Conservation (phyloP, 768 basidiomycete species). For the Tricholomella constricta region DNA sequence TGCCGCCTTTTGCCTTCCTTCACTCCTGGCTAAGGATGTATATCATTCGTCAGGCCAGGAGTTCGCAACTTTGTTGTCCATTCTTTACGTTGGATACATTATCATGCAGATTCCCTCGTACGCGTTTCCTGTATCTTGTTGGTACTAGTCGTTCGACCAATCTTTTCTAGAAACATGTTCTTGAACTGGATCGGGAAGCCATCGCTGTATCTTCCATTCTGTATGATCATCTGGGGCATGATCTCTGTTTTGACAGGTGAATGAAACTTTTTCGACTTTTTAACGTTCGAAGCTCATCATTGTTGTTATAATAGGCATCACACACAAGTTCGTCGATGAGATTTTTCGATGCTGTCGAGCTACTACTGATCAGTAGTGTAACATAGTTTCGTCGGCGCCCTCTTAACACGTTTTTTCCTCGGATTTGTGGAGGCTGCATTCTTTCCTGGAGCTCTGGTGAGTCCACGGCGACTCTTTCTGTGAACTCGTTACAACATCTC, state of each 20-base stretch:
- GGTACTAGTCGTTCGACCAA: neutral
- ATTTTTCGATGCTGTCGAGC: neutral
- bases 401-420: slow-evolving; percentile 73
- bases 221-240: slow-evolving; percentile 69
- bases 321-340: slow-evolving; percentile 17
- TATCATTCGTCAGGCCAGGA: slow-evolving; percentile 31
- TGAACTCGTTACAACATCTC: neutral
- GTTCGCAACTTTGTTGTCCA: slow-evolving; percentile 61
- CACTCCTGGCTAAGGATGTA: neutral
- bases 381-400: slow-evolving; percentile 60
- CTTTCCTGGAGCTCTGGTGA: slow-evolving; percentile 63
- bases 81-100: slow-evolving; percentile 69
- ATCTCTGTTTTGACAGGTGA: slow-evolving; percentile 53
- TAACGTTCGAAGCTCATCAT: too few species aligned
- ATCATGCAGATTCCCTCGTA: slow-evolving; percentile 76
- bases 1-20: neutral
- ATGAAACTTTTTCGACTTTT: slow-evolving; percentile 11
- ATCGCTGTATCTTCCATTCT: slow-evolving; percentile 61
- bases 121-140: slow-evolving; percentile 20
- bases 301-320: slow-evolving; percentile 13
- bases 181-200: slow-evolving; percentile 63
- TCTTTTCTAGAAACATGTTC: slow-evolving; percentile 60
- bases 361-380: neutral
- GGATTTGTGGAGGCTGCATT: slow-evolving; percentile 77
- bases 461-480: slow-evolving; percentile 12